phyloP scores from a whole-genome alignment of 345 rosid species.

The Euphorbia peplus region DNA sequence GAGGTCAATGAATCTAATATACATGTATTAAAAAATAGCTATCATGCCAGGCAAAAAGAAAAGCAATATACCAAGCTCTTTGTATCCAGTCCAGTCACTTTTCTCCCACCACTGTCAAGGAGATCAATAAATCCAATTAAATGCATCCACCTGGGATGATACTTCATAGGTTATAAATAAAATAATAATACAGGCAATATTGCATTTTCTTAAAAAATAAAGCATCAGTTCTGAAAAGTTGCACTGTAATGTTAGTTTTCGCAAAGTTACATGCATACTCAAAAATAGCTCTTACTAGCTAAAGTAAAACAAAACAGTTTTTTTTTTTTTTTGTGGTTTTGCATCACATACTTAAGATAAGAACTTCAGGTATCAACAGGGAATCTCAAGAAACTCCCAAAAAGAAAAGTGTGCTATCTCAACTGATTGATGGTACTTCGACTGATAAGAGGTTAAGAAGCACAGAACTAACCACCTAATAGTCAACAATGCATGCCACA shows the following conservation, averaged over 20 bases:
- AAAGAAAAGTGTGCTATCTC: not conserved
- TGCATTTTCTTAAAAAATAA: conserved; percentile 5
- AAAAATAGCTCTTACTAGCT: not conserved
- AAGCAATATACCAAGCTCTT: conserved; percentile 78
- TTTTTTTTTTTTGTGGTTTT: not conserved
- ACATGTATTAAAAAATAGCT: not conserved
- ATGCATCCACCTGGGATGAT: conserved; percentile 65
- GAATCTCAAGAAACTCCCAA: not conserved
- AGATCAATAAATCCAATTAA: conserved; percentile 80
- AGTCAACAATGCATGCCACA: not conserved
- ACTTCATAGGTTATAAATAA: conserved; percentile 42
- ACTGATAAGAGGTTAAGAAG: not conserved
- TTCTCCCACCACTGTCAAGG: conserved; percentile 99
- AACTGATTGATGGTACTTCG: not conserved
- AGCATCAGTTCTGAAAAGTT: conserved; percentile 12
- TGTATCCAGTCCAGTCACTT: conserved; percentile 98
- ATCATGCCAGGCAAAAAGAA: conserved; percentile 4
- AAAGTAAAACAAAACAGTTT: not conserved
- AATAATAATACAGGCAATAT: conserved; percentile 40
- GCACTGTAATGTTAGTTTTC: not conserved
- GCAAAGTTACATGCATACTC: not conserved
- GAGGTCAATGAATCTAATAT: not conserved
- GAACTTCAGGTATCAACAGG: not conserved
- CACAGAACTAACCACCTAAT: not conserved
- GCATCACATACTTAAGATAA: not conserved